phyloP scores from a whole-genome alignment of 2,329 filamentous ascomycete genomes.

The Verticillium albo-atrum region DNA sequence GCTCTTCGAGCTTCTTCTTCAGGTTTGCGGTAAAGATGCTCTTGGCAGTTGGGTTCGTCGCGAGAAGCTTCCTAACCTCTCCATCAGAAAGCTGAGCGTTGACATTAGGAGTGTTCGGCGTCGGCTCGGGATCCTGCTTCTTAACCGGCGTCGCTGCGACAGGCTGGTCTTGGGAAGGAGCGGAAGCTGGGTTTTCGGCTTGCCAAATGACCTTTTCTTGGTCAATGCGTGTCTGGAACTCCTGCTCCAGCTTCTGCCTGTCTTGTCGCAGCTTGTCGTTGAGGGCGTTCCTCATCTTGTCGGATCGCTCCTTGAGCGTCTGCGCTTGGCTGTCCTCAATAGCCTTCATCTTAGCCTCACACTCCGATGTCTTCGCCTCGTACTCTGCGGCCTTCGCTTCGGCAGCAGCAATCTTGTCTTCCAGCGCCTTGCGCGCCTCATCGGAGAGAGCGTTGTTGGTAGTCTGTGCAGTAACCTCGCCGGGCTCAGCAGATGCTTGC shows the following conservation, averaged over 20 bases:
- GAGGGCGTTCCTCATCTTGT: conserved; percentile 64
- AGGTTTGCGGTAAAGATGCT: conserved; percentile 58
- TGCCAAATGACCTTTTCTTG: conserved; percentile 61
- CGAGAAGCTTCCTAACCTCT: conserved; percentile 52
- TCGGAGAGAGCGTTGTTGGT: conserved; percentile 38
- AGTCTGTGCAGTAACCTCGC: background rate
- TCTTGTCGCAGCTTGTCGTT: conserved; percentile 69
- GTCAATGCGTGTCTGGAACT: conserved; percentile 53
- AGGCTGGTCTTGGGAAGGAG: conserved; percentile 12
- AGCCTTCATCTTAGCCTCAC: conserved; percentile 59
- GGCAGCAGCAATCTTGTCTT: conserved; percentile 40
- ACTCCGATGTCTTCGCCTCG: conserved; percentile 58
- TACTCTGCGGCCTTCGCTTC: conserved; percentile 41
- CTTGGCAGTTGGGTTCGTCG: conserved; percentile 53
- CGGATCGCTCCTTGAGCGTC: conserved; percentile 60
- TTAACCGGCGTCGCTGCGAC: conserved; percentile 36
- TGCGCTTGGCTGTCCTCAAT: conserved; percentile 58
- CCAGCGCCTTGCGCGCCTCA: conserved; percentile 55
- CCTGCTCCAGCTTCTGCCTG: conserved; percentile 45
- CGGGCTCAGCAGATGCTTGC: conserved; percentile 3
- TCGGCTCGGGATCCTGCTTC: conserved; percentile 20
- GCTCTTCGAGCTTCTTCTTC: conserved; percentile 63
- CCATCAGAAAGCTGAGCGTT: conserved; percentile 45
- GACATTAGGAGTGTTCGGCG: conserved; percentile 30
- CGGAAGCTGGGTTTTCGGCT: conserved; percentile 41